Evolutionary conservation across 2,329 filamentous ascomycete species (phyloP), one percentile per base, ranked within the genome.

Genomic region (Hymenoscyphus fraxineus): DNA sequence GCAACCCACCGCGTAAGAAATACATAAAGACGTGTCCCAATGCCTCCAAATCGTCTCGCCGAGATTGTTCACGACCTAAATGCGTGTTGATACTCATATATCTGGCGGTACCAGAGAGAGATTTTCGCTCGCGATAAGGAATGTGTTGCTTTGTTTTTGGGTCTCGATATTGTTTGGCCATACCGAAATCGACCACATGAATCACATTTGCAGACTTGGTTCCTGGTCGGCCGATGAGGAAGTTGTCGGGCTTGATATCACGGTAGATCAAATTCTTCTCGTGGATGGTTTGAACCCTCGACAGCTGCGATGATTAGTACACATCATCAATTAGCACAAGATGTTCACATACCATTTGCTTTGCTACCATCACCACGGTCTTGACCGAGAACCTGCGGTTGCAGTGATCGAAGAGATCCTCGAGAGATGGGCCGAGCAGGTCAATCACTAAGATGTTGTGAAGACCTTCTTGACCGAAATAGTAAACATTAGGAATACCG

Each of bases 21-120:
- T 91, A 91, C 82, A 91, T 87, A 77, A 90, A 90, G 51, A 91
- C 87, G 74, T 91, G 88, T 22, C 88, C 88, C 13, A 91, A 80
- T 15, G 95, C 95, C 80, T 99, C 95, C 65, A 99, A 83, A 77
- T 99, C 95, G 77, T 99, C 95, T 79, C 95, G 85, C 76, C 95
- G 88, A 64, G 94, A 98, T 78, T 99, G 95, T 77, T 99, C 95
- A 66, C 95, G 88, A 62, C 95, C 95, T 70, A 98, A 80, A 83
- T 99, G 95, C 64, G 95, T 99, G 80, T 99, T 99, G 86, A 99
- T 98, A 81, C 92, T 96, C 95, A 98, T 98, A 80, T 99, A 99
- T 77, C 95, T 87, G 68, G 95, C 95, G 64, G 95, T 99, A 68
- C 95, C 95, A 3, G 94, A 98, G 66, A 99, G 82, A 5, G 94